Conservation (phyloP, 2,329 filamentous ascomycete genomes). For the Alternaria atra region DNA sequence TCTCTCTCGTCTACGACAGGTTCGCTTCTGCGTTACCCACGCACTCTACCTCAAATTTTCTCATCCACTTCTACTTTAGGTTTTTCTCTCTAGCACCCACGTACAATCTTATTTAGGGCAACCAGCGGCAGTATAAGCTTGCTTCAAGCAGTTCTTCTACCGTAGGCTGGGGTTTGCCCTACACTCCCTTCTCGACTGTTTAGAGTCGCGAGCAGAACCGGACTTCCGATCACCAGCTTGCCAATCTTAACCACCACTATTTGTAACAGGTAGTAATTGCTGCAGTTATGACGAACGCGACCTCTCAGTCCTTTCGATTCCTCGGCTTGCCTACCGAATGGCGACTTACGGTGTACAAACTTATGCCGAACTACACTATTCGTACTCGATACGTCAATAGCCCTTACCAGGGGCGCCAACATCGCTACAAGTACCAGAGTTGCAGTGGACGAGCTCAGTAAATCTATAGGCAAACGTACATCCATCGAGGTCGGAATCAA, state of each 20-base stretch:
- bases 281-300: not conserved
- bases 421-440: too few relatives aligned
- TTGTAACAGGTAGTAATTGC: not conserved
- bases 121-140: too few relatives aligned
- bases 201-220: too few relatives aligned
- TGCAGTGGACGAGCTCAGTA: not conserved
- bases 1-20: not conserved
- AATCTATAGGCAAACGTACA: not conserved
- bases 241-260: too few relatives aligned
- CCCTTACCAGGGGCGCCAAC: too few relatives aligned
- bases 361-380: not conserved
- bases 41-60: not conserved
- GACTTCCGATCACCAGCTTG: too few relatives aligned
- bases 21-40: not conserved
- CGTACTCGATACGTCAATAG: not conserved
- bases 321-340: not conserved
- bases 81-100: not conserved
- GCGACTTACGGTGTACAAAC: not conserved
- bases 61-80: not conserved
- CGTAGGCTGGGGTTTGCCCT: too few relatives aligned
- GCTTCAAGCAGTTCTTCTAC: too few relatives aligned
- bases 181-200: too few relatives aligned
- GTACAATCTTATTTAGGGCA: too few relatives aligned
- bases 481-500: rapidly evolving
- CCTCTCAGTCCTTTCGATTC: not conserved